Evolutionary conservation across 805 yeast genomes (phyloP).

Genomic region (Teunomyces tritomae): DNA sequence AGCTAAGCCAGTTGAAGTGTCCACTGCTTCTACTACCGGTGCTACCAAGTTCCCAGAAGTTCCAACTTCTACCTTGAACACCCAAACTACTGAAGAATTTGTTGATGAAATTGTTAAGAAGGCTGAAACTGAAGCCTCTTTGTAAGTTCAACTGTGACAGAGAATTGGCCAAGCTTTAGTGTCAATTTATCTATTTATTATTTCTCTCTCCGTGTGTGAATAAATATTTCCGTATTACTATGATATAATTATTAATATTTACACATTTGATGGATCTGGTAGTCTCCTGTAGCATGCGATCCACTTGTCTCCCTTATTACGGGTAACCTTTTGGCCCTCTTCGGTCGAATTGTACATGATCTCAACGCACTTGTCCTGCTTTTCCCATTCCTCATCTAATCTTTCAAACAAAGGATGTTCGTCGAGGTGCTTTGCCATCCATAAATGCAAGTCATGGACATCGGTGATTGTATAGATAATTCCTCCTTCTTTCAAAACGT

Average conservation of each 20-base stretch:
- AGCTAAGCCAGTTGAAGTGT: constrained; percentile 9
- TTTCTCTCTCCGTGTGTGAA: constrained; percentile 1
- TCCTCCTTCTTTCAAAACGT: constrained; percentile 82
- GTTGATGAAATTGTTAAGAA: constrained; percentile 7
- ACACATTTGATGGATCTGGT: constrained; percentile 49
- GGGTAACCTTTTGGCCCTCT: constrained; percentile 93
- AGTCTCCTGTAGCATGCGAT: constrained; percentile 83
- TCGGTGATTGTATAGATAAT: constrained; percentile 92
- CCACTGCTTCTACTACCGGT: constrained; percentile 31
- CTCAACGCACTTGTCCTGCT: constrained; percentile 72
- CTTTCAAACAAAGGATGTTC: constrained; percentile 90
- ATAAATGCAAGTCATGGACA: constrained; percentile 84
- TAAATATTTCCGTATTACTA: neutral
- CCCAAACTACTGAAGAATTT: constrained; percentile 11
- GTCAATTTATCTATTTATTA: constrained; percentile 2
- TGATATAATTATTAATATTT: neutral
- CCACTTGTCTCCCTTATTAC: constrained; percentile 85
- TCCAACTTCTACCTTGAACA: constrained; percentile 23
- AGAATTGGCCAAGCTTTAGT: neutral
- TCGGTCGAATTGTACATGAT: constrained; percentile 93
- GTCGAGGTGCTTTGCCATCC: constrained; percentile 94
- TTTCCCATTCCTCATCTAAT: constrained; percentile 75
- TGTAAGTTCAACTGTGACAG: constrained; percentile 5
- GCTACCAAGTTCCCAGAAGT: constrained; percentile 42
- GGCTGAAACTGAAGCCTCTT: neutral